phyloP scores from a whole-genome alignment of 148 eudicot species.

The Bassia scoparia region DNA sequence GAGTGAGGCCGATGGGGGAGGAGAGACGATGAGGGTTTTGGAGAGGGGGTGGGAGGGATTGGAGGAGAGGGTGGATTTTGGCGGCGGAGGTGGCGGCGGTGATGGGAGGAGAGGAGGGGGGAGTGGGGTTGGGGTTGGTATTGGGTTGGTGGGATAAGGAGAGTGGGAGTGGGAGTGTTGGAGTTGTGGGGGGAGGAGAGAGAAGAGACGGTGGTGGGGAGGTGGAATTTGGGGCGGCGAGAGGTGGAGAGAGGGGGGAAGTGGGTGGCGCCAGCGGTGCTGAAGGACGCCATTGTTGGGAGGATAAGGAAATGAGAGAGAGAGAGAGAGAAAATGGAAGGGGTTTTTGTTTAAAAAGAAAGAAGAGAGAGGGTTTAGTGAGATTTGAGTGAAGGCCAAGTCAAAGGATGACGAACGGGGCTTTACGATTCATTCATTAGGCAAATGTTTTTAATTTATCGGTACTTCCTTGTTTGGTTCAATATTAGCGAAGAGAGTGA shows the following conservation, averaged over 20 bases:
- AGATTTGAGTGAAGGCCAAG: too few relatives aligned
- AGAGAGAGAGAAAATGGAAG: not conserved
- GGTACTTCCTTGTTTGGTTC: too few relatives aligned
- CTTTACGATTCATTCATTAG: too few relatives aligned
- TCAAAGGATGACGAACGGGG: too few relatives aligned
- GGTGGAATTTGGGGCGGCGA: constrained; percentile 23
- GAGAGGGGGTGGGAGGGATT: constrained; percentile 15
- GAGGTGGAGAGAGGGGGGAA: not conserved
- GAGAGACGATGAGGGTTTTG: constrained; percentile 42
- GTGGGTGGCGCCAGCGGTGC: not conserved
- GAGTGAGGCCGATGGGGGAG: constrained; percentile 32
- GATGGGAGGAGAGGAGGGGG: constrained; percentile 28
- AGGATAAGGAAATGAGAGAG: constrained; percentile 10
- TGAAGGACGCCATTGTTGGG: constrained; percentile 23
- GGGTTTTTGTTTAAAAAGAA: too few relatives aligned
- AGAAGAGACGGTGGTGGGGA: constrained; percentile 13
- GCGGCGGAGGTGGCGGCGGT: constrained; percentile 15
- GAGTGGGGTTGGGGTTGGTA: not conserved
- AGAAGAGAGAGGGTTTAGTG: constrained; percentile 19
- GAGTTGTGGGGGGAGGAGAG: constrained; percentile 15
- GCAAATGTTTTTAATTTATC: too few relatives aligned
- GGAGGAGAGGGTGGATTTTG: not conserved
- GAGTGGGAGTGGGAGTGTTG: not conserved
- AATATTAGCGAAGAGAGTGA: too few relatives aligned
- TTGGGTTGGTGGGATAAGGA: constrained; percentile 17